These are phyloP conservation scores for Macrotyloma uniflorum DNA, from an alignment of 306 rosid genomes.

Conservation along the genomic window DNA sequence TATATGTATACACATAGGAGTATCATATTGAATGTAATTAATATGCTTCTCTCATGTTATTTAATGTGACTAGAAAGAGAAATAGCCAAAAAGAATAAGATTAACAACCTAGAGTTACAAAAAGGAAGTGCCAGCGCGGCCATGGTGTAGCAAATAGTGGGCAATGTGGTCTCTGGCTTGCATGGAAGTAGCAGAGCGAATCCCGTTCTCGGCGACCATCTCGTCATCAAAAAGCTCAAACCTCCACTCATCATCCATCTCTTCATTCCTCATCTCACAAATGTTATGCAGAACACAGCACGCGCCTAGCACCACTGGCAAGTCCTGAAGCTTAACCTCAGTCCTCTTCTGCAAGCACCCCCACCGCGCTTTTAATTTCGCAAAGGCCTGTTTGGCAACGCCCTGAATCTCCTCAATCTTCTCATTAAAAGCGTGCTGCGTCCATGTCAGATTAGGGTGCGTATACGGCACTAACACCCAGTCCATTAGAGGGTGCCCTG, in stretches of 20 bases:
- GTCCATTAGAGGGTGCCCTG: constrained; percentile 64
- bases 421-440: constrained; percentile 74
- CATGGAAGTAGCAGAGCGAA: constrained; percentile 44
- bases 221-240: constrained; percentile 70
- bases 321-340: constrained; percentile 74
- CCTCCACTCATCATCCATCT: constrained; percentile 41
- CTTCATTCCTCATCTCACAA: constrained; percentile 72
- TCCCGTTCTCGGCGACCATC: constrained; percentile 47
- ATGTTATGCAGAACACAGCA: constrained; percentile 85
- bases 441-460: constrained; percentile 65
- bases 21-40: too few species aligned
- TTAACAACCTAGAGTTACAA: background rate
- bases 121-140: constrained; percentile 55
- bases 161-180: constrained; percentile 75
- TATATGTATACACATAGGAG: background rate
- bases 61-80: background rate
- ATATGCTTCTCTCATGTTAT: background rate
- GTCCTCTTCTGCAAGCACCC: constrained; percentile 80
- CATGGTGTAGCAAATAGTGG: constrained; percentile 69
- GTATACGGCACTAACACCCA: constrained; percentile 75
- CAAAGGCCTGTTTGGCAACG: constrained; percentile 63
- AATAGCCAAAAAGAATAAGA: background rate
- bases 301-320: constrained; percentile 78
- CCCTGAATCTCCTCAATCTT: constrained; percentile 46
- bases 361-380: constrained; percentile 72